Evolutionary conservation across 345 rosid species (phyloP), one percentile per base, ranked within the genome.

Genomic region (Aurinia saxatilis): DNA sequence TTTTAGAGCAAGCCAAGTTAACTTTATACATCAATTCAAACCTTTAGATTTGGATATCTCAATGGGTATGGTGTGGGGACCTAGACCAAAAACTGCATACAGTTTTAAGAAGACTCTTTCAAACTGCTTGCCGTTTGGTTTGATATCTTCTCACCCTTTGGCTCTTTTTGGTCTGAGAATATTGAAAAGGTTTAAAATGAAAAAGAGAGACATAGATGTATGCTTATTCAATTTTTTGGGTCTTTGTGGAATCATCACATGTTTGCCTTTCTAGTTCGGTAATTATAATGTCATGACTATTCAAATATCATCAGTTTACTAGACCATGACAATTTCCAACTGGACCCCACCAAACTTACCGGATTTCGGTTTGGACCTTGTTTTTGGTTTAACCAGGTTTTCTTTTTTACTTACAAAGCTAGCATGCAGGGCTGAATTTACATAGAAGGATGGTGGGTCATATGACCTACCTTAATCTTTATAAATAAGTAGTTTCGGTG

Each of bases 241-340:
- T 61, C 29, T 53, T 18, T 51, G 51, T 40, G 73, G 63, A 69
- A 69, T 69, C 73, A 69, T 69, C 73, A 70, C 74, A 63, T 71
- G 70, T 71, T 55, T 71, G 75, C 65, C 56, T 63, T 56, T 71
- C 52, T 54, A 33, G 15, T 34, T 70, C 44, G 62, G 68, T 61
- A 37, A 62, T 47, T 54, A 48, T 63, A 70, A 71, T 53, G 70
- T 31, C 65, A 70, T 56, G 70, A 49, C 57, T 27, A 42, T 68
- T 17, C 68, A n/a, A n/a, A 12, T 46, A 54, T 5, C 53, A 39
- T 57, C 69, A 55, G 47, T 54, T 16, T 55, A 36, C 52, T 49
- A 38, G 15, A 21, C 46, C n/a, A n/a, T 5, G 68, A 49, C n/a
- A n/a, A n/a, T n/a, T 55, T 42, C 68, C 50, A 55, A 31, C 5